Conservation (phyloP, 352 stramenopile species). For the Phytophthora capsici region DNA sequence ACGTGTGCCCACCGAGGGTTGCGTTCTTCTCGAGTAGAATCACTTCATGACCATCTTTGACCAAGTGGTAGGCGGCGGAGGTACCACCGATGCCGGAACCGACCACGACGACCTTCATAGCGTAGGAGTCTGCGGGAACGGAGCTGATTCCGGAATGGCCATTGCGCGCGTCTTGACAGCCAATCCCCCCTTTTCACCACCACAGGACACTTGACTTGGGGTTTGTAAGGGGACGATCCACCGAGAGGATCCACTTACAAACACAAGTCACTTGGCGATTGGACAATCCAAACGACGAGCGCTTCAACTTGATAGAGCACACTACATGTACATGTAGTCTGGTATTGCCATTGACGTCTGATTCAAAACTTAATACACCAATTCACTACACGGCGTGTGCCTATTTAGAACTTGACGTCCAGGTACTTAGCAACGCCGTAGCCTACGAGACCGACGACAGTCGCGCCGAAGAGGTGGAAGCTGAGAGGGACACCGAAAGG, state of each 20-base stretch:
- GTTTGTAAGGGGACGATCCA: conserved; percentile 13
- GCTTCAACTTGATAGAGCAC: neutral
- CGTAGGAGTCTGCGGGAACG: neutral
- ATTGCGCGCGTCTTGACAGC: conserved; percentile 22
- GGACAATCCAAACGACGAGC: conserved; percentile 10
- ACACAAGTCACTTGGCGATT: conserved; percentile 32
- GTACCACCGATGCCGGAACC: conserved; percentile 84
- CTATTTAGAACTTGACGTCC: conserved; percentile 52
- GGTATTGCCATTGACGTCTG: no score
- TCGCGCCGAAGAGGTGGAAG: conserved; percentile 63
- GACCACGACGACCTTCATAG: conserved; percentile 88
- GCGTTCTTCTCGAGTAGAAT: conserved; percentile 85
- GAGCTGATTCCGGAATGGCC: conserved; percentile 24
- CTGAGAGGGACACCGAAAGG: conserved; percentile 74
- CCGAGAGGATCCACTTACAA: conserved; percentile 44
- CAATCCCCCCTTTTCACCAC: conserved; percentile 23
- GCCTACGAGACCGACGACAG: conserved; percentile 62
- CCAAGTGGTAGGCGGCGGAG: conserved; percentile 84
- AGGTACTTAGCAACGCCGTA: conserved; percentile 70
- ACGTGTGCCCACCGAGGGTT: conserved; percentile 82
- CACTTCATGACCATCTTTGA: conserved; percentile 86
- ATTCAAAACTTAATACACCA: conserved; percentile 28
- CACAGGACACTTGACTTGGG: conserved; percentile 25
- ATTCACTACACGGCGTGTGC: conserved; percentile 19
- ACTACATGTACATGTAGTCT: no score